These are phyloP conservation scores for Escallonia herrerae DNA, from an alignment of 129 eudicot species.

Conservation along the genomic window DNA sequence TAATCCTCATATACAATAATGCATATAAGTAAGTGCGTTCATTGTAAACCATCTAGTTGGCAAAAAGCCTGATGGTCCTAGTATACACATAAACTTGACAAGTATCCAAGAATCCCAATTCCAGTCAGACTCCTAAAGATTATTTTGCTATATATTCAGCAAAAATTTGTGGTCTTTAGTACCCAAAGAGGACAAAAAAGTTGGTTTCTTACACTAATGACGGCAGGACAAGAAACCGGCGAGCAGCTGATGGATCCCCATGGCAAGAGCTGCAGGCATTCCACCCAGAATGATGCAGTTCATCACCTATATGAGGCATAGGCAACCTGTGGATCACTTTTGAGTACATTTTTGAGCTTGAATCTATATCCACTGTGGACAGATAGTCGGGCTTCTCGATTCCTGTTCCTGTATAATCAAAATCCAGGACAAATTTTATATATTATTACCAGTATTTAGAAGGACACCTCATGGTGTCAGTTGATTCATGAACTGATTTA, in stretches of 20 bases:
- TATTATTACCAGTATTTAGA: background rate
- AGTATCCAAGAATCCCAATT: background rate
- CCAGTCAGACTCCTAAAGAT: background rate
- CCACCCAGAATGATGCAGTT: constrained; percentile 97
- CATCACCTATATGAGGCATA: constrained; percentile 86
- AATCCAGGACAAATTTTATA: too few relatives aligned
- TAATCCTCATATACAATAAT: too few relatives aligned
- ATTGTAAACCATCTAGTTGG: background rate
- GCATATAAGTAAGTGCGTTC: too few relatives aligned
- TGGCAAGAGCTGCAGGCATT: constrained; percentile 97
- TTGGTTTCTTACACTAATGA: constrained; percentile 57
- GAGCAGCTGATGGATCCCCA: constrained; percentile 61
- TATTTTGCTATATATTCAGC: too few relatives aligned
- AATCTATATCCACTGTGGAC: constrained; percentile 87
- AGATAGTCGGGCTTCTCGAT: constrained; percentile 82
- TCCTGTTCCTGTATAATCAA: constrained; percentile 58
- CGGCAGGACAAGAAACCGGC: constrained; percentile 90
- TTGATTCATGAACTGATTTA: background rate
- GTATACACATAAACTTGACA: background rate
- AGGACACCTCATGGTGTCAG: background rate
- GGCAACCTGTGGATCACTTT: constrained; percentile 89
- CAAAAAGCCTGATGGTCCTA: background rate
- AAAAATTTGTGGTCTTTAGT: too few relatives aligned
- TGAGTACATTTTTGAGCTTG: constrained; percentile 65
- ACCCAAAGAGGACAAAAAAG: background rate